Evolutionary conservation across 495 filamentous ascomycete species (phyloP).

Genomic region (Aspergillus taichungensis): DNA sequence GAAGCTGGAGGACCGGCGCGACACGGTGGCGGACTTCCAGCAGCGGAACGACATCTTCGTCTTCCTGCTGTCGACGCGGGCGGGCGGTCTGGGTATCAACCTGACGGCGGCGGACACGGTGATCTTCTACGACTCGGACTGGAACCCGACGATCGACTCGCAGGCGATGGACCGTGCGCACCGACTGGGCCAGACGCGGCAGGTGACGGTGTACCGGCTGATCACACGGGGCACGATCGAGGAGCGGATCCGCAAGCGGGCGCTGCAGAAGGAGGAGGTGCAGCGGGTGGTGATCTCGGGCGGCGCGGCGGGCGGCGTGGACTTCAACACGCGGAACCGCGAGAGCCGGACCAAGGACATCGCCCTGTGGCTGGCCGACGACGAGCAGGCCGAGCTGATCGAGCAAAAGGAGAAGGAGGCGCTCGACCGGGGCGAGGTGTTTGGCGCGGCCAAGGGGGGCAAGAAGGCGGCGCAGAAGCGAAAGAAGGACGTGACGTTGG

Average conservation of each 20-base stretch:
- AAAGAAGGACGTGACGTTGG: conserved; percentile 74
- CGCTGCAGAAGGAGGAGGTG: conserved; percentile 97
- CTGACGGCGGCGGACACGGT: conserved; percentile 87
- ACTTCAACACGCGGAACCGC: conserved; percentile 84
- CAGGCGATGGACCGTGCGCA: conserved; percentile 99
- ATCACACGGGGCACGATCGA: conserved; percentile 97
- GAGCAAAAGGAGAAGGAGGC: conserved; percentile 83
- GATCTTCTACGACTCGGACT: conserved; percentile 99
- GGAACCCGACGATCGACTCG: conserved; percentile 98
- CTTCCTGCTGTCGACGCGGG: conserved; percentile 90
- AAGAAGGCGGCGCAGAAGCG: conserved; percentile 50
- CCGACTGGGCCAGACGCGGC: conserved; percentile 90
- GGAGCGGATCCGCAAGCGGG: conserved; percentile 95
- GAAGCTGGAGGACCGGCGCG: conserved; percentile 94
- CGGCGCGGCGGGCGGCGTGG: conserved; percentile 71
- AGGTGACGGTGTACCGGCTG: conserved; percentile 94
- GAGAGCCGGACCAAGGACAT: conserved; percentile 94
- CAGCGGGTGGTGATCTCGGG: conserved; percentile 97
- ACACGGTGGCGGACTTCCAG: conserved; percentile 97
- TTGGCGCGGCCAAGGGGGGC: conserved; percentile 44
- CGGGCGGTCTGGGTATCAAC: conserved; percentile 96
- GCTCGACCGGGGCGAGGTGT: conserved; percentile 44
- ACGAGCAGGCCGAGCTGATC: conserved; percentile 85
- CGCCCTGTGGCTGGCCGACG: conserved; percentile 92
- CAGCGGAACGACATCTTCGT: conserved; percentile 86